Base-by-base conservation (phyloP, 139 green algal genomes). In the Coelastrella sp. region DNA sequence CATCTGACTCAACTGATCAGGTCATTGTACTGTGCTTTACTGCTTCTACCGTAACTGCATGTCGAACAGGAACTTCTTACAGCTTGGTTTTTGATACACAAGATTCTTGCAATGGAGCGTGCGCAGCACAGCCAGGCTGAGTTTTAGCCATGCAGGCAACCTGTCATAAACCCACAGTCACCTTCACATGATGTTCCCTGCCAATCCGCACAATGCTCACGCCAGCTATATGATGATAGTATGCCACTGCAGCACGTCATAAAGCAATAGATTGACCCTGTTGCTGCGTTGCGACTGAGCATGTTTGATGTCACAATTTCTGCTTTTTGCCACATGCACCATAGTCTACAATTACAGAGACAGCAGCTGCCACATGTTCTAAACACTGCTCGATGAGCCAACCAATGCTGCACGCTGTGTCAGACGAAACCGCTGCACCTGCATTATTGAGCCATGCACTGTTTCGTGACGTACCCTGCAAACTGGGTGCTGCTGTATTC, bases 211-310 rank as follows among this genome's bases (percentile, higher is more conserved):
- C 82, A 19, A 87, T 68, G 9, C 63, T 63, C 7, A 87, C 82
- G 35, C 82, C 82, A 27, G 82, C 82, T 27, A 87, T 20, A 58
- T 87, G 63, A 19, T 87, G 22, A 20, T 87, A 87, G 65, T 66
- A 68, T 24, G 74, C 15, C 17, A 87, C 82, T 87, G 82, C 63
- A 79, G 80, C 17, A 49, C 25, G 56, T 9, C 15, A 65, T 6
- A 35, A 84, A 11, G 66, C 35, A 49, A 49, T 49, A 49, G 35
- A 49, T 49, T 49, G 35, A 49, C 35, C 35, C 35, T 70, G 63
- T 70, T 63, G 24, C 4, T 19, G n/a, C 17, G 72, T 25, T 25
- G 63, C 15, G 12, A 70, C 12, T 22, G 63, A 17, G 63, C 63
- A 17, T 70, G 7, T 14, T 14, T 70, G 35, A 49, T 49, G 35